Base-by-base conservation (phyloP, 352 stramenopile species). In the Saprolegnia parasitica region DNA sequence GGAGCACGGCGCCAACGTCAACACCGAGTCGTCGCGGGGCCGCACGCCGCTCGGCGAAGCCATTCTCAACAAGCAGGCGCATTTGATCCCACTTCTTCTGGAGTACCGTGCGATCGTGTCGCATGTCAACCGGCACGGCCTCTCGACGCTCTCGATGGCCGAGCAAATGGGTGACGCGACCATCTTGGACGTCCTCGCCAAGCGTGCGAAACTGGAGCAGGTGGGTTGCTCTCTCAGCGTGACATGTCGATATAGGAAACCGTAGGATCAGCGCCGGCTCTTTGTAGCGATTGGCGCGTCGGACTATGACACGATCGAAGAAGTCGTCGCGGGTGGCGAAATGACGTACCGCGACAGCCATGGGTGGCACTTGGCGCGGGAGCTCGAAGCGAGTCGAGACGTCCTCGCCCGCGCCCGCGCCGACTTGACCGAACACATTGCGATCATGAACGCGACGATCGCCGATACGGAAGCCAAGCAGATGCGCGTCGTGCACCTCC, bases 251-350 rank as follows among this genome's bases (percentile, higher is more conserved):
- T n/a, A n/a, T n/a, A n/a, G n/a, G n/a, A n/a, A n/a, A 39, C 9
- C 15, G 40, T 74, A 70, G 5, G 74, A 84, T 4, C 83, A 90
- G 42, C 74, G 78, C 0, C 73, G 73, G 26, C 74, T 93, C 13
- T 91, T 93, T 56, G 58, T 83, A 3, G 82, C 86, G 0, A 93
- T 93, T 26, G 72, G 77, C n/a, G 80, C 75, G 23, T 91, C 83
- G 24, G 77, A 93, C 68, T 91, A 93, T 47, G 78, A 87, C 0
- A 23, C 40, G 0, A 68, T 68, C 15, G 42, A 68, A 57, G 46
- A 10, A 0, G 42, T 68, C 21, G 62, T 68, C 4, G 62, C 62
- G 4, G 62, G 62, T 6, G 62, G 62, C 8, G 62, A 68, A 37
- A 68, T 68, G 62, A 35, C 42, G 9, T 68, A 68, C 21, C 62